Evolutionary conservation across 1,284 basidiomycete species (phyloP).

Genomic region (Microbotryum scabiosae): DNA sequence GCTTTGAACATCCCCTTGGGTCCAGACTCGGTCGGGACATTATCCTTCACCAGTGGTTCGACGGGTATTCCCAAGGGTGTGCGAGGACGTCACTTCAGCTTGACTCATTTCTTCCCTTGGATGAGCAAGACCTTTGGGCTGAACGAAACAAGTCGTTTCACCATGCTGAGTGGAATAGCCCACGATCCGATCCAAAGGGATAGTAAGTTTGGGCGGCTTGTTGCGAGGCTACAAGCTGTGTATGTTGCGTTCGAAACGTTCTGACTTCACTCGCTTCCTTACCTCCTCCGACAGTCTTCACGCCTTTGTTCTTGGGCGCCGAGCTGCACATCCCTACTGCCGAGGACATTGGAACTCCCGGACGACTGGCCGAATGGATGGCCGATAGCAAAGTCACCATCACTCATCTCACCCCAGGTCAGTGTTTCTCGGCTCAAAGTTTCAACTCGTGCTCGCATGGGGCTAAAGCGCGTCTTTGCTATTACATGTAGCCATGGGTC

Average conservation of each 20-base stretch:
- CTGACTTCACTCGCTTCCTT: not conserved
- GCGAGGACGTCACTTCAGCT: slow-evolving; percentile 83
- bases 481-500: slow-evolving; percentile 71
- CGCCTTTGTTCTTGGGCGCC: slow-evolving; percentile 94
- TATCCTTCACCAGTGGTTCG: slow-evolving; percentile 95
- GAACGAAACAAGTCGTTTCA: slow-evolving; percentile 71
- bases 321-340: slow-evolving; percentile 91
- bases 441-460: not conserved
- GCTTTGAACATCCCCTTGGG: slow-evolving; percentile 77
- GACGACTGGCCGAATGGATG: slow-evolving; percentile 98
- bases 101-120: slow-evolving; percentile 99
- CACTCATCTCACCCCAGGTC: slow-evolving; percentile 81
- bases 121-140: slow-evolving; percentile 87
- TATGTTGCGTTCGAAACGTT: slow-evolving; percentile 12
- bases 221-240: not conserved
- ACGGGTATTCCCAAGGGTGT: slow-evolving; percentile 99
- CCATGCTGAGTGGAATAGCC: slow-evolving; percentile 98
- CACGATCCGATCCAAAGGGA: slow-evolving; percentile 99
- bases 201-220: slow-evolving; percentile 54
- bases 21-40: slow-evolving; percentile 88
- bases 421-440: slow-evolving; percentile 4
- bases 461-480: not conserved
- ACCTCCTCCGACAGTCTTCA: slow-evolving; percentile 63
- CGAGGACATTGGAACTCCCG: slow-evolving; percentile 95
- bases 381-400: slow-evolving; percentile 78